Evolutionary conservation across 352 stramenopile genomes (phyloP), one percentile per base, ranked within the genome.

Genomic region (Phytophthora boehmeriae): DNA sequence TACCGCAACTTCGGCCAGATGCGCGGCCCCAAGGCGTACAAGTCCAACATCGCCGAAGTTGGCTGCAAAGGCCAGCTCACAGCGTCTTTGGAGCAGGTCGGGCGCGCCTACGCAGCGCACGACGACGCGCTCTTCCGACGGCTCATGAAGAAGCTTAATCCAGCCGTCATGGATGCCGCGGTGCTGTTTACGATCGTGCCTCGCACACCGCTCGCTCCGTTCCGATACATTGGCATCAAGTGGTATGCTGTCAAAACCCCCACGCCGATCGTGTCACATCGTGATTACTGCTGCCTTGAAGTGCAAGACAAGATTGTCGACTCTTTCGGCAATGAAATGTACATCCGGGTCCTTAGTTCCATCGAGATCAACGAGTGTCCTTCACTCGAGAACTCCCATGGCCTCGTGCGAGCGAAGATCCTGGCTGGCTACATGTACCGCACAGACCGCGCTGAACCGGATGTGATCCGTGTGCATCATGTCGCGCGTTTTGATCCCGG

Each of bases 211-310:
- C 55, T 82, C 45, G 73, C 81, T 38, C 87, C 87, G 1, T 94
- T 83, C 59, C 76, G 85, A 19, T 96, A 96, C 66, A 91, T 96
- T 49, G 87, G 87, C 42, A 83, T 96, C 70, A 93, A 94, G 67
- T 96, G 87, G 87, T 94, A 90, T 59, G 85, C 82, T 10, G 74
- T 94, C 63, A 91, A 91, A 57, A 92, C 86, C 41, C 78, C 85
- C 14, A 93, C 81, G 46, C 84, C 83, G 50, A 82, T 93, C 41
- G 84, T 94, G 17, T 89, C 85, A 14, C 83, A 92, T 45, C 83
- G 87, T 36, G 87, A 96, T 71, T 96, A 92, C 54, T 96, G 85
- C 76, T 89, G 75, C 36, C 78, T 96, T 20, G 87, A 96, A 47
- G 83, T 93, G 27, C 81, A 91, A 64, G 87, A 96, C 73, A 89